Conservation (phyloP, 768 basidiomycete genomes). For the Pluteus cervinus region DNA sequence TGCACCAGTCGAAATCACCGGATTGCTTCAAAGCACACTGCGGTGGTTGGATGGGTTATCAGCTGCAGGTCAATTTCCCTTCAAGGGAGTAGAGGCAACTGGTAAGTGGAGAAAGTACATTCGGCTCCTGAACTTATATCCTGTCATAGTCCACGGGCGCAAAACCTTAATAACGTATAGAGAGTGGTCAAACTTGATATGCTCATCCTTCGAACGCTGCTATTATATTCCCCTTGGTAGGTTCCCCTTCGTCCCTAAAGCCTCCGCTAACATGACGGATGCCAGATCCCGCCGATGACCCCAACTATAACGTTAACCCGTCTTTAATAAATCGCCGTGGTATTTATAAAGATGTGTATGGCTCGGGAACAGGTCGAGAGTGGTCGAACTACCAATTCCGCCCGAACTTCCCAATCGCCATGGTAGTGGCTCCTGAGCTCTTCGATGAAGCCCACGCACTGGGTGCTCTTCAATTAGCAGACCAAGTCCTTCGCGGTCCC, state of each 20-base stretch:
- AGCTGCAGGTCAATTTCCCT: slow-evolving; percentile 68
- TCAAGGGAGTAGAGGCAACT: slow-evolving; percentile 78
- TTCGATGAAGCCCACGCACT: slow-evolving; percentile 81
- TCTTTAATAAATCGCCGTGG: slow-evolving; percentile 80
- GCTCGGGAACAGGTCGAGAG: slow-evolving; percentile 80
- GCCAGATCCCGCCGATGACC: slow-evolving; percentile 67
- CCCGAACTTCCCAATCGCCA: slow-evolving; percentile 91
- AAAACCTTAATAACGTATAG: slow-evolving; percentile 74
- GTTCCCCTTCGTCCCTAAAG: slow-evolving; percentile 12
- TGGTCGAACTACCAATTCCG: slow-evolving; percentile 98
- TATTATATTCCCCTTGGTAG: slow-evolving; percentile 85
- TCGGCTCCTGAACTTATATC: slow-evolving; percentile 8
- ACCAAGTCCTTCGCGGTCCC: slow-evolving; percentile 75
- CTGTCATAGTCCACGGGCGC: slow-evolving; percentile 59
- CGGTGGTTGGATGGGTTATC: slow-evolving; percentile 80
- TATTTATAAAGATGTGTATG: slow-evolving; percentile 97
- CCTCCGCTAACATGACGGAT: background rate
- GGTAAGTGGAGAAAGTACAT: too few relatives aligned
- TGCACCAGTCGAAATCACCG: slow-evolving; percentile 93
- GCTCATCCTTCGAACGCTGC: slow-evolving; percentile 80
- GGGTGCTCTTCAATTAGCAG: slow-evolving; percentile 72
- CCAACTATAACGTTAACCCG: slow-evolving; percentile 62
- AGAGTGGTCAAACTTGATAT: slow-evolving; percentile 85
- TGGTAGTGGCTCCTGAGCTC: slow-evolving; percentile 95
- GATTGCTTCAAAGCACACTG: slow-evolving; percentile 86